Base-by-base conservation (phyloP, 164 flowering plant species). In the Chloranthus sessilifolius region DNA sequence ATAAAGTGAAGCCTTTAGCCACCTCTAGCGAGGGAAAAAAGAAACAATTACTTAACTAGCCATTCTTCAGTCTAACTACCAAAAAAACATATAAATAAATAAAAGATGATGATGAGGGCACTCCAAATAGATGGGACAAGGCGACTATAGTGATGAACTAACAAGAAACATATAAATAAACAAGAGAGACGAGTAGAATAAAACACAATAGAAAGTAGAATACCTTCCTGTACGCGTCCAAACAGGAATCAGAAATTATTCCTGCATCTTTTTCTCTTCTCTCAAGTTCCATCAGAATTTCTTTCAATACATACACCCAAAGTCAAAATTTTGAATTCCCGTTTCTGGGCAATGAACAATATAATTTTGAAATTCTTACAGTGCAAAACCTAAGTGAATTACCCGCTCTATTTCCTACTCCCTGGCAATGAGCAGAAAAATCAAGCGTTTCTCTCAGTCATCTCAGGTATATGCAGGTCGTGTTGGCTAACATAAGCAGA, bases 161-260 rank as follows among this genome's bases (percentile, higher is more conserved):
- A n/a, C n/a, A n/a, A n/a, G n/a, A n/a, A n/a, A n/a, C n/a, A n/a
- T n/a, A n/a, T n/a, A n/a, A n/a, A n/a, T n/a, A n/a, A n/a, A n/a
- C n/a, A n/a, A n/a, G n/a, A n/a, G n/a, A n/a, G n/a, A n/a, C n/a
- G n/a, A n/a, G 0, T n/a, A 26, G 16, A 7, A 26, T 45, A 45
- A 45, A 15, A 26, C 5, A 12, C 8, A 27, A 5, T 1, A 26
- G 12, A 14, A 8, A 26, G 36, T 16, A 19, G 24, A 26, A n/a
- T 60, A 78, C 90, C 85, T 83, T 83, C 91, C 79, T 83, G 58
- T 73, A 81, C 11, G 75, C 60, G 56, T 81, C 88, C 30, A 77
- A 22, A 22, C 74, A 81, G 23, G 72, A 70, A 57, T 81, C 87
- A 9, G 91, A 81, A 43, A 78, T 51, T 31, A 81, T 72, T 52